Conservation (phyloP, 2,329 filamentous ascomycete species). For the Penicillium sp. region DNA sequence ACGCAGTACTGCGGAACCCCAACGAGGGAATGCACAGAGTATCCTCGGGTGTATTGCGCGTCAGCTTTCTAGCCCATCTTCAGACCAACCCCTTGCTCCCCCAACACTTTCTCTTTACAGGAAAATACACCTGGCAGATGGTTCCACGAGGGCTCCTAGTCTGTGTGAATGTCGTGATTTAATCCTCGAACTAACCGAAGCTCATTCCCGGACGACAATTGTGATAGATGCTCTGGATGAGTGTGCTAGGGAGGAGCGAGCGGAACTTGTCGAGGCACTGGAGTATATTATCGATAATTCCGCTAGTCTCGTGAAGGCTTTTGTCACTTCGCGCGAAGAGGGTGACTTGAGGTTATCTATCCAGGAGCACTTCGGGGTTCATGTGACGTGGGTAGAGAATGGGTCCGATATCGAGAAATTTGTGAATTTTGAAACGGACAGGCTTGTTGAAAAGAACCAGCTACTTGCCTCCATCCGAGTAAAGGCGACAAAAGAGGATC, state of each 20-base stretch:
- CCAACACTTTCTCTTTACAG: not conserved
- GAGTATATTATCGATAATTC: not conserved
- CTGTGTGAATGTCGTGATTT: not conserved
- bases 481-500: not conserved
- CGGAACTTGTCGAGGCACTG: not conserved
- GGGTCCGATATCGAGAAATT: not conserved
- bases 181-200: not conserved
- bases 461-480: not conserved
- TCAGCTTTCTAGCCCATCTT: not conserved
- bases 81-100: not conserved
- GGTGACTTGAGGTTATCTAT: not conserved
- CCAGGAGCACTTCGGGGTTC: not conserved
- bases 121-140: not conserved
- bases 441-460: not conserved
- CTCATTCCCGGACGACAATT: not conserved
- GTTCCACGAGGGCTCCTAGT: not conserved
- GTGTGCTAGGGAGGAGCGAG: not conserved
- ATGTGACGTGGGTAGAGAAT: not conserved
- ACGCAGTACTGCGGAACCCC: not conserved
- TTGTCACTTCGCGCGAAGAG: not conserved
- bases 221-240: not conserved
- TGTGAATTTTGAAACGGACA: not conserved
- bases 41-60: not conserved
- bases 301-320: not conserved
- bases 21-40: not conserved